Conservation (phyloP, 805 yeast species). For the Lipomyces orientalis region DNA sequence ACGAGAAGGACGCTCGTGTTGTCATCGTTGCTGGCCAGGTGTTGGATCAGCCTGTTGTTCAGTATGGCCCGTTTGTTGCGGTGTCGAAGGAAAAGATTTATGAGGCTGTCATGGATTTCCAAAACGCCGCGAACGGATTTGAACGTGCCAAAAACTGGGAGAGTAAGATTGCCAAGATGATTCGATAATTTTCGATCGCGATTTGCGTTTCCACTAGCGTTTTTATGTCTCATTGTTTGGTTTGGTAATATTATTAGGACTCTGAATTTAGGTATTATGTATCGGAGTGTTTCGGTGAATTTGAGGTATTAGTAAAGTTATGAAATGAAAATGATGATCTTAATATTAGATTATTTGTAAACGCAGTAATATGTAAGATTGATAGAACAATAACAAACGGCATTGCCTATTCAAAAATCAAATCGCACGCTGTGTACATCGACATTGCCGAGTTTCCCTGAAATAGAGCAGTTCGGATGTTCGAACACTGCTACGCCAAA, state of each 20-base stretch:
- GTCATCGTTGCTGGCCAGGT: slow-evolving; percentile 42
- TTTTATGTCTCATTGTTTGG: background rate
- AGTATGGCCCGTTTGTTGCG: slow-evolving; percentile 92
- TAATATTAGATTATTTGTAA: too few relatives aligned
- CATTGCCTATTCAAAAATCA: too few relatives aligned
- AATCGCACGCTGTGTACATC: too few relatives aligned
- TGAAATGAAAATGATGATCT: too few relatives aligned
- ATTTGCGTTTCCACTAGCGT: too few relatives aligned
- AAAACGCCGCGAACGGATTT: slow-evolving; percentile 48
- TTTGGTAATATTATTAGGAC: background rate
- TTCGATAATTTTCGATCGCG: background rate
- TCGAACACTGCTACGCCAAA: too few relatives aligned
- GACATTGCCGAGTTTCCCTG: too few relatives aligned
- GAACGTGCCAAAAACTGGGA: slow-evolving; percentile 46
- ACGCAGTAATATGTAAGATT: too few relatives aligned
- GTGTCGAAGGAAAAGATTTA: slow-evolving; percentile 67
- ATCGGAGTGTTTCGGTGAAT: too few relatives aligned
- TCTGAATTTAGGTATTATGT: background rate
- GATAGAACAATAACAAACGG: too few relatives aligned
- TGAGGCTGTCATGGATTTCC: slow-evolving; percentile 75
- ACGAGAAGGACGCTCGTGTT: slow-evolving; percentile 27
- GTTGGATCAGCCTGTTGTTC: slow-evolving; percentile 60
- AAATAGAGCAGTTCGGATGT: too few relatives aligned
- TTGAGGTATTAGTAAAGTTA: too few relatives aligned
- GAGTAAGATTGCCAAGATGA: slow-evolving; percentile 42